Conservation (phyloP, 805 yeast genomes). For the Wickerhamomyces canadensis region DNA sequence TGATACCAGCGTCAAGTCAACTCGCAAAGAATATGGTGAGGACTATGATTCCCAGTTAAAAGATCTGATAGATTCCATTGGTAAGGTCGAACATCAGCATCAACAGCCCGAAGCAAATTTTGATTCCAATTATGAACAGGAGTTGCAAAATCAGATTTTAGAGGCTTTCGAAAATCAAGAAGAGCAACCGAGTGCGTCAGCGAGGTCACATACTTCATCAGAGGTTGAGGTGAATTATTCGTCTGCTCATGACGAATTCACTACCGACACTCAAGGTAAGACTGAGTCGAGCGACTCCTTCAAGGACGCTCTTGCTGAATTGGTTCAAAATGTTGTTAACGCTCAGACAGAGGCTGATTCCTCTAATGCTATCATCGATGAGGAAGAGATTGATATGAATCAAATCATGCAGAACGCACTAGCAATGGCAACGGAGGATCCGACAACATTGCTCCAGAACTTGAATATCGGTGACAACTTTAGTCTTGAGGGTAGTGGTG, state of each 20-base stretch:
- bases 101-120: constrained; percentile 1
- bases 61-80: constrained; percentile 20
- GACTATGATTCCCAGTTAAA: constrained; percentile 19
- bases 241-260: too few species aligned
- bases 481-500: constrained; percentile 5
- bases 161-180: constrained; percentile 10
- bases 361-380: constrained; percentile 15
- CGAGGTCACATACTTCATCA: too few species aligned
- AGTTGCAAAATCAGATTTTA: constrained; percentile 13
- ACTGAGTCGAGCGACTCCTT: constrained; percentile 28
- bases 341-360: constrained; percentile 18
- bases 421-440: constrained; percentile 69
- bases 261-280: not conserved
- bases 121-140: constrained; percentile 15
- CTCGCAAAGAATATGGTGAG: constrained; percentile 1
- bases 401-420: constrained; percentile 74
- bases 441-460: constrained; percentile 34
- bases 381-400: constrained; percentile 56
- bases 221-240: not conserved
- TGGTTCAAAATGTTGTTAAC: constrained; percentile 51
- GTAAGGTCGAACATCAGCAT: constrained; percentile 12
- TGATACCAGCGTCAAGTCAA: too few species aligned
- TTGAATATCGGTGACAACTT: constrained; percentile 24
- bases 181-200: too few species aligned
- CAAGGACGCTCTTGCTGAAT: constrained; percentile 49